Evolutionary conservation across 2,329 filamentous ascomycete genomes (phyloP), one percentile per base, ranked within the genome.

Genomic region (Aspergillus sp.): DNA sequence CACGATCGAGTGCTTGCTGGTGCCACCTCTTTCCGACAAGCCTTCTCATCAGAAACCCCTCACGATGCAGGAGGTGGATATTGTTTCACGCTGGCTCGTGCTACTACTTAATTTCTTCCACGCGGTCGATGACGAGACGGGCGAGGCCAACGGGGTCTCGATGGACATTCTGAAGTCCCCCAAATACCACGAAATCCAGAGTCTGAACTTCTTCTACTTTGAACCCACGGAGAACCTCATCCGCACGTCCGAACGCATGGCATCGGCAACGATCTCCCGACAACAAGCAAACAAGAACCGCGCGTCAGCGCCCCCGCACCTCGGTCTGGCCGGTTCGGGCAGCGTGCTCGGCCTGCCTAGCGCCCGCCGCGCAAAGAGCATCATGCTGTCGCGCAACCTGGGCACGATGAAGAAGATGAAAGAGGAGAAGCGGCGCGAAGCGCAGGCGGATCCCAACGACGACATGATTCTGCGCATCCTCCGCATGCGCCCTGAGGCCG

Each of bases 141-240:
- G 92, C 50, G 89, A 93, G 71, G 89, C 89, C 20, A 83, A 94
- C 55, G 94, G 94, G 59, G 91, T 99, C 2, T 89, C 92, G 0
- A 84, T 90, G 42, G 92, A 97, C 70, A 87, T 97, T 29, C 82
- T 99, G 67, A 96, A 96, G 74, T 96, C 91, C 60, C 90, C 93
- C 67, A 99, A 99, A 81, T 99, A 96, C 79, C 92, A 97, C 77
- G 94, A 99, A 72, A 84, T 99, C 49, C 90, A 94, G 60, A 93
- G 91, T 57, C 83, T 99, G 58, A 96, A 96, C 77, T 99, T 97
- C 81, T 99, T 97, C 80, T 99, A 99, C 78, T 95, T 94, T 67
- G 92, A 97, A 65, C 83, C 88, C 29, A 96, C 91, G 1, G 89
- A 95, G 56, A 92, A 89, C 63, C 82, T 99, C 11, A 91, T 97